These are phyloP conservation scores for Teratosphaeria epicoccoides DNA, from an alignment of 2,329 filamentous ascomycete genomes.

Conservation along the genomic window DNA sequence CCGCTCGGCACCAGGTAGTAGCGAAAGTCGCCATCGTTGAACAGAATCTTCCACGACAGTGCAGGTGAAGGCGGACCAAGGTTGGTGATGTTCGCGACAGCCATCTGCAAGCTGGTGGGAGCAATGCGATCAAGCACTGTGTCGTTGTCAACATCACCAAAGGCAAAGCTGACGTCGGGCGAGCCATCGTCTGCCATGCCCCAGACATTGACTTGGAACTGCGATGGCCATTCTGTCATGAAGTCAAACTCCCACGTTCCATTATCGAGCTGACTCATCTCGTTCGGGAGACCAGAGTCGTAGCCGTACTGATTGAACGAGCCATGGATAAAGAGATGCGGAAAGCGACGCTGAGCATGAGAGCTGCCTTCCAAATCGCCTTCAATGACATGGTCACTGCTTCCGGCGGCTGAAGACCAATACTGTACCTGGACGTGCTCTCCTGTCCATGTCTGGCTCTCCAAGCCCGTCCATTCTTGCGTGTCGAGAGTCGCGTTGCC, in stretches of 20 bases:
- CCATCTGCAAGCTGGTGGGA: constrained; percentile 45
- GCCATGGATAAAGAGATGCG: constrained; percentile 53
- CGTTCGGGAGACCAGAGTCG: constrained; percentile 47
- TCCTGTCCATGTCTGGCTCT: constrained; percentile 48
- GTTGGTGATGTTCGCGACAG: constrained; percentile 49
- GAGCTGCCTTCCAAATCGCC: constrained; percentile 40
- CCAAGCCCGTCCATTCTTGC: constrained; percentile 48
- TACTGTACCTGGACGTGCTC: constrained; percentile 55
- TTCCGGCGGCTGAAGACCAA: constrained; percentile 49
- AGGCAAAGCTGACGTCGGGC: constrained; percentile 49
- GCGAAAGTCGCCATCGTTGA: constrained; percentile 45
- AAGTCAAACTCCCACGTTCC: constrained; percentile 50
- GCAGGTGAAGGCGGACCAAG: constrained; percentile 42
- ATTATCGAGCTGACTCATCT: constrained; percentile 38
- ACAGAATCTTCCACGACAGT: constrained; percentile 44
- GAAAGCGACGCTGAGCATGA: constrained; percentile 40
- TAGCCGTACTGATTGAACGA: constrained; percentile 55
- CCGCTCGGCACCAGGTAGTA: constrained; percentile 46
- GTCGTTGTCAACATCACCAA: constrained; percentile 52
- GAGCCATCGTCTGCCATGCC: constrained; percentile 53
- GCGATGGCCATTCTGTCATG: constrained; percentile 53
- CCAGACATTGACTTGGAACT: constrained; percentile 55
- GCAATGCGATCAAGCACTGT: constrained; percentile 51
- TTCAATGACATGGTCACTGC: constrained; percentile 50
- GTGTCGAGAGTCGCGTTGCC: constrained; percentile 39